Base-by-base conservation (phyloP, 2,329 filamentous ascomycete genomes). In the Ilyonectria mors-panacis region DNA sequence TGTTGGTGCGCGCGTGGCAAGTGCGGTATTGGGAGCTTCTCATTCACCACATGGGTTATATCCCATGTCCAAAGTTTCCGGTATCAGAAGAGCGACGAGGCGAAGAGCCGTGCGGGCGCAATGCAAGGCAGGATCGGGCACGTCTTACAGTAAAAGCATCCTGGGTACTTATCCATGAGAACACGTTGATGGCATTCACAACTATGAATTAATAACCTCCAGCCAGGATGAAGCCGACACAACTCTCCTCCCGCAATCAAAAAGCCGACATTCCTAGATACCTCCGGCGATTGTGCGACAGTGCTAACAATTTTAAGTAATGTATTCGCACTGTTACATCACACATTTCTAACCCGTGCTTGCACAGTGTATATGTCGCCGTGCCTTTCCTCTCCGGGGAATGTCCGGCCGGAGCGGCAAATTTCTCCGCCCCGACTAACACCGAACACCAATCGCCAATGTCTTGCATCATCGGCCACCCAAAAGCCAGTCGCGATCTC, bases 351-450 rank as follows among this genome's bases (percentile, higher is more conserved):
- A 8, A n/a, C 2, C 12, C 17, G 28, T 15, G 10, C 2, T 39
- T 9, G 6, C 42, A 64, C 61, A 67, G 65, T 64, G 56, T 35
- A 26, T 23, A 3, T 33, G 13, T 10, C 26, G 4, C 21, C 47
- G 26, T 42, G 19, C 37, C 28, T 48, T 44, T 35, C 13, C 39
- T 51, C 30, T n/a, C 19, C 33, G 19, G 42, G 55, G 35, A 66
- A 66, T 61, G 61, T 13, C 71, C 72, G 74, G 59, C 67, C 74
- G 74, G 74, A 71, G 65, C 74, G 74, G 74, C 72, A 74, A 75
- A 76, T 76, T 79, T 79, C 76, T 79, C 78, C 78, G 78, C 72
- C 33, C 78, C 77, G 78, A 75, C 78, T 78, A 79, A 77, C 73
- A 78, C 77, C 76, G 77, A 79, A 70, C 68, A 62, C 59, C 66